Conservation (phyloP, 2,329 filamentous ascomycete species). For the Calonectria naviculata region DNA sequence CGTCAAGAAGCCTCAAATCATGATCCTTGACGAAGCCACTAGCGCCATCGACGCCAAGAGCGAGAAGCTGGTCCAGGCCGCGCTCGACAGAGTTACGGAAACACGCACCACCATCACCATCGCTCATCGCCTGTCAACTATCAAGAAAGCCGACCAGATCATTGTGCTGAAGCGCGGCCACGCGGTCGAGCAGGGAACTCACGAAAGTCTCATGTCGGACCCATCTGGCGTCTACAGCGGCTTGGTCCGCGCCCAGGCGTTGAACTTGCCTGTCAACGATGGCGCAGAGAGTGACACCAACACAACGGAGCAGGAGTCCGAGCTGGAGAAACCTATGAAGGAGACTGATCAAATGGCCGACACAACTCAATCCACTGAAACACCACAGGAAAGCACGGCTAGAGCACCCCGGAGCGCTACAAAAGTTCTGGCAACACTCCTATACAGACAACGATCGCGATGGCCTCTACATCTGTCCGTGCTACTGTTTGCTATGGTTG, state of each 20-base stretch:
- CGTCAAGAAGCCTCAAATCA: slow-evolving; percentile 65
- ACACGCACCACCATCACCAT: slow-evolving; percentile 74
- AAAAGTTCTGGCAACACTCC: slow-evolving; percentile 29
- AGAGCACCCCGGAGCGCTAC: slow-evolving; percentile 11
- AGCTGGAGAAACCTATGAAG: neutral
- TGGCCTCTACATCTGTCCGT: slow-evolving; percentile 40
- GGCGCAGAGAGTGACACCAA: neutral
- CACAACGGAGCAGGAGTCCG: neutral
- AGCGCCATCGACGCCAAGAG: slow-evolving; percentile 58
- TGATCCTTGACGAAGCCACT: slow-evolving; percentile 77
- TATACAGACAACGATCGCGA: slow-evolving; percentile 32
- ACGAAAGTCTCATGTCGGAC: slow-evolving; percentile 65
- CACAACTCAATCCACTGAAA: fast-evolving
- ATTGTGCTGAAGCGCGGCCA: slow-evolving; percentile 70
- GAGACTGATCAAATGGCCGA: neutral
- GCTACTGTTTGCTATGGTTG: slow-evolving; percentile 37
- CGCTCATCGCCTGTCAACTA: slow-evolving; percentile 70
- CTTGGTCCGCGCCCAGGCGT: slow-evolving; percentile 38
- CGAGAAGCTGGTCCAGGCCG: slow-evolving; percentile 56
- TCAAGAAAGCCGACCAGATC: slow-evolving; percentile 73
- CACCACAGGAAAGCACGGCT: neutral
- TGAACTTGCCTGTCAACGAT: neutral
- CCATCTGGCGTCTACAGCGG: slow-evolving; percentile 47
- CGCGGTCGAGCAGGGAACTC: slow-evolving; percentile 71
- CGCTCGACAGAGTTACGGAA: slow-evolving; percentile 49